These are phyloP conservation scores for Globisporangium mamillatum DNA, from an alignment of 352 stramenopile genomes.

Conservation along the genomic window DNA sequence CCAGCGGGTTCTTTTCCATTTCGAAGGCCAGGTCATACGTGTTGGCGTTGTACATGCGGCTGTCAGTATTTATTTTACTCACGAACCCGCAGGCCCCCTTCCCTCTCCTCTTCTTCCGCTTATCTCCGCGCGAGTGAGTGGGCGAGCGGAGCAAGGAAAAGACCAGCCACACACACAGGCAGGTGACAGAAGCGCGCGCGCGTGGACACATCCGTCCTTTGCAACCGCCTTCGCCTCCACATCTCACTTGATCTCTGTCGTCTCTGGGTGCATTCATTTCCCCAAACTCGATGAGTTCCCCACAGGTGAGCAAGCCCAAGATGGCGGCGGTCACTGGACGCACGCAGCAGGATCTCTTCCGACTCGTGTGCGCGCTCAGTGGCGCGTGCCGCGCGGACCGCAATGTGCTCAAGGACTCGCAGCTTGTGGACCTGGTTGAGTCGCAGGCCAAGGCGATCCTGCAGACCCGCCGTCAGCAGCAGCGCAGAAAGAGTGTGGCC, in stretches of 20 bases:
- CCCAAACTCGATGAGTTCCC: not conserved
- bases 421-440: constrained; percentile 67
- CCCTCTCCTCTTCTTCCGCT: not conserved
- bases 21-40: not conserved
- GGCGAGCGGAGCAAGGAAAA: constrained; percentile 1
- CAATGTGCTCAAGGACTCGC: constrained; percentile 66
- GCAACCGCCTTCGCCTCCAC: not conserved
- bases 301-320: constrained; percentile 1
- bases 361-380: constrained; percentile 59
- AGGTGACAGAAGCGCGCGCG: not conserved
- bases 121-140: not conserved
- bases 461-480: constrained; percentile 33
- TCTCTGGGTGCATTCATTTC: not conserved
- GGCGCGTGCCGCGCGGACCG: constrained; percentile 49
- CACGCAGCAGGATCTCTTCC: constrained; percentile 31
- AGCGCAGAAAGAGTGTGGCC: constrained; percentile 12
- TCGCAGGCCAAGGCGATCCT: constrained; percentile 51
- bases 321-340: constrained; percentile 6
- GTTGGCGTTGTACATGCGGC: not conserved
- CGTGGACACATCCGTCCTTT: constrained; percentile 6
- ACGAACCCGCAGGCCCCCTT: constrained; percentile 15
- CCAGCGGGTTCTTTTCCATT: constrained; percentile 12
- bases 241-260: not conserved
- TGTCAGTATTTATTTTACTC: constrained; percentile 45
- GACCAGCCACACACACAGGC: constrained; percentile 6